phyloP scores from a whole-genome alignment of 2,329 filamentous ascomycete genomes.

The Diplodia intermedia region DNA sequence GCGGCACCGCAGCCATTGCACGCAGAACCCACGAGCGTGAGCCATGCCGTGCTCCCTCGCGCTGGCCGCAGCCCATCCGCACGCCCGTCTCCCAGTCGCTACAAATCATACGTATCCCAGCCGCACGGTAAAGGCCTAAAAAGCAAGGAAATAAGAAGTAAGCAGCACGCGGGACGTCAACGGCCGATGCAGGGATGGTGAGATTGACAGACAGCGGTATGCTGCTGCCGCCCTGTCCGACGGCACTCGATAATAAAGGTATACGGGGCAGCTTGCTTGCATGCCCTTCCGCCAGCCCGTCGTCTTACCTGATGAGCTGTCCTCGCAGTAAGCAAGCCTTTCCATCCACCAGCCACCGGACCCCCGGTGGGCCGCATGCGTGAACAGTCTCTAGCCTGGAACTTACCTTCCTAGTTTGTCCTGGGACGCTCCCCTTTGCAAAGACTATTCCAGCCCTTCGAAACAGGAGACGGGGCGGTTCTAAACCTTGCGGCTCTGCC shows the following conservation, averaged over 20 bases:
- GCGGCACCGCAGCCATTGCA: background rate
- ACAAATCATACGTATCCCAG: background rate
- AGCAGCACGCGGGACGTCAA: background rate
- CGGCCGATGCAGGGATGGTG: background rate
- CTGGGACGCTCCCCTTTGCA: background rate
- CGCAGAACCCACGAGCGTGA: constrained; percentile 22
- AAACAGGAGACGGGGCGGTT: background rate
- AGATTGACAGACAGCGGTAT: background rate
- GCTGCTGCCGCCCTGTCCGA: background rate
- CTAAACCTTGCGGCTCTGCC: background rate
- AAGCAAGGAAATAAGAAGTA: background rate
- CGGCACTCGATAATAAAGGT: background rate
- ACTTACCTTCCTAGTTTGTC: background rate
- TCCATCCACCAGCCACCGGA: background rate
- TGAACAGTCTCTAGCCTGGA: background rate
- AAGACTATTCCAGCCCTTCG: background rate
- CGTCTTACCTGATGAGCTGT: constrained; percentile 26
- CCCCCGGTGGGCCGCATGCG: background rate
- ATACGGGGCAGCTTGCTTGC: background rate
- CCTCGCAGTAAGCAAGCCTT: constrained; percentile 17
- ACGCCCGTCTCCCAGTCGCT: background rate
- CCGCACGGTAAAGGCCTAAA: background rate
- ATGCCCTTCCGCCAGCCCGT: background rate
- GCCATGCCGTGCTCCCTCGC: background rate
- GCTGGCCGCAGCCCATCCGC: background rate